Evolutionary conservation across 148 eudicot species (phyloP).

Genomic region (Chenopodium formosanum): DNA sequence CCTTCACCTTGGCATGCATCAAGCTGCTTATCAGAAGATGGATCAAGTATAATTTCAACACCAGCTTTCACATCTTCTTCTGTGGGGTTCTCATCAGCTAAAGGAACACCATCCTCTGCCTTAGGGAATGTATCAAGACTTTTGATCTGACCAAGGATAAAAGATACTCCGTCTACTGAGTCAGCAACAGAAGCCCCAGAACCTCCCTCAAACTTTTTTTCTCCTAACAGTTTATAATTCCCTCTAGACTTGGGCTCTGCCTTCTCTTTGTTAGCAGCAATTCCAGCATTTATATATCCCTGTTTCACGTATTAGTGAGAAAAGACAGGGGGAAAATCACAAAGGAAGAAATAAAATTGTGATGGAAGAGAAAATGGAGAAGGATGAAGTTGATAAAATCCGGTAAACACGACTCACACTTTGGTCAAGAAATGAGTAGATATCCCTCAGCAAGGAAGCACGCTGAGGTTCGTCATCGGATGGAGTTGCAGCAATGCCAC

Average conservation of each 20-base stretch:
- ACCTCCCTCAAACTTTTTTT: constrained; percentile 47
- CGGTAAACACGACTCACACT: constrained; percentile 57
- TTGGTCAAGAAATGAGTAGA: constrained; percentile 78
- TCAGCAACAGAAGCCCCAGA: constrained; percentile 52
- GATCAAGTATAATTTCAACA: constrained; percentile 30
- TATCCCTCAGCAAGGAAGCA: constrained; percentile 66
- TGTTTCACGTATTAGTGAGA: constrained; percentile 27
- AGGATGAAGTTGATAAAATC: background rate
- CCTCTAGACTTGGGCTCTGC: constrained; percentile 47
- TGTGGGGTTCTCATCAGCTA: constrained; percentile 34
- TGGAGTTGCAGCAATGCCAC: constrained; percentile 64
- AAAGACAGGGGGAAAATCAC: background rate
- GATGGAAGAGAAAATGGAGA: background rate
- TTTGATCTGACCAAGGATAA: constrained; percentile 64
- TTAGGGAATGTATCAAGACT: constrained; percentile 31
- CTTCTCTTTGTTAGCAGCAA: constrained; percentile 70
- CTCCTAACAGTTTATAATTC: constrained; percentile 60
- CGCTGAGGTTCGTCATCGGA: constrained; percentile 44
- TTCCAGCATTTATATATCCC: constrained; percentile 93
- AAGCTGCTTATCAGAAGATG: constrained; percentile 32
- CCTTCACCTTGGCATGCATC: constrained; percentile 33
- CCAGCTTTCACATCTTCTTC: constrained; percentile 28
- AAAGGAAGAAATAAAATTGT: constrained; percentile 14
- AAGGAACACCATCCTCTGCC: constrained; percentile 33
- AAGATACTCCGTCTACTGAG: constrained; percentile 78